Conservation (phyloP, 108 stramenopile genomes). For the Nitzschia putrida region DNA sequence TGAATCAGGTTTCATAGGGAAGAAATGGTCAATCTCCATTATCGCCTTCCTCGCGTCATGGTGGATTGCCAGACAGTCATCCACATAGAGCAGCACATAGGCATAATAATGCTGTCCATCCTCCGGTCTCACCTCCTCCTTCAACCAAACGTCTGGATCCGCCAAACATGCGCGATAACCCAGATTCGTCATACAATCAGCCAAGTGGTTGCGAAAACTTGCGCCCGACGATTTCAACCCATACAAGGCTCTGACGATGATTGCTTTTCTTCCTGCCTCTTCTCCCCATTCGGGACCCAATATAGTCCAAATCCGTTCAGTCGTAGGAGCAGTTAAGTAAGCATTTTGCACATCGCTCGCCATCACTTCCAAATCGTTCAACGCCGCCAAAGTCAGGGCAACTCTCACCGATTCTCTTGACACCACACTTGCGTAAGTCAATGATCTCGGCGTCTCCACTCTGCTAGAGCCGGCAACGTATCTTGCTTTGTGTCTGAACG, state of each 20-base stretch:
- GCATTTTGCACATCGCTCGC: constrained; percentile 48
- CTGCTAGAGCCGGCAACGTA: constrained; percentile 45
- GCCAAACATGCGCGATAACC: constrained; percentile 45
- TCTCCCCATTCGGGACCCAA: constrained; percentile 55
- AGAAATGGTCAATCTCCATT: constrained; percentile 48
- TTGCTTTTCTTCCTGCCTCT: constrained; percentile 33
- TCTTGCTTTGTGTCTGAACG: constrained; percentile 39
- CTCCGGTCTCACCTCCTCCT: constrained; percentile 9
- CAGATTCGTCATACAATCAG: constrained; percentile 41
- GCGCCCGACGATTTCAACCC: too few species aligned
- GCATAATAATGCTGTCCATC: too few species aligned
- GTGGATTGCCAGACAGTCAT: constrained; percentile 36
- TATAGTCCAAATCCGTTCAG: constrained; percentile 30
- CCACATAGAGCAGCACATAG: constrained; percentile 41
- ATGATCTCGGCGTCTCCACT: neutral
- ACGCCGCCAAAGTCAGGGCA: constrained; percentile 53
- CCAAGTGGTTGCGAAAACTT: too few species aligned
- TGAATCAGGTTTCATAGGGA: constrained; percentile 37
- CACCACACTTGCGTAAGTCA: constrained; percentile 47
- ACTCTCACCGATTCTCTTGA: constrained; percentile 48
- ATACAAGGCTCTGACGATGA: constrained; percentile 55
- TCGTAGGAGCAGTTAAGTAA: too few species aligned
- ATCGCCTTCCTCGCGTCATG: neutral
- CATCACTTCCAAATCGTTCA: constrained; percentile 38
- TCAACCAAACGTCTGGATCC: constrained; percentile 40